A percentile compares a stretch with the other conserved stretches of the same genome.
phyloP scores from a whole-genome alignment of 192 early-diverging fungal genomes.

The Podila horticola region DNA sequence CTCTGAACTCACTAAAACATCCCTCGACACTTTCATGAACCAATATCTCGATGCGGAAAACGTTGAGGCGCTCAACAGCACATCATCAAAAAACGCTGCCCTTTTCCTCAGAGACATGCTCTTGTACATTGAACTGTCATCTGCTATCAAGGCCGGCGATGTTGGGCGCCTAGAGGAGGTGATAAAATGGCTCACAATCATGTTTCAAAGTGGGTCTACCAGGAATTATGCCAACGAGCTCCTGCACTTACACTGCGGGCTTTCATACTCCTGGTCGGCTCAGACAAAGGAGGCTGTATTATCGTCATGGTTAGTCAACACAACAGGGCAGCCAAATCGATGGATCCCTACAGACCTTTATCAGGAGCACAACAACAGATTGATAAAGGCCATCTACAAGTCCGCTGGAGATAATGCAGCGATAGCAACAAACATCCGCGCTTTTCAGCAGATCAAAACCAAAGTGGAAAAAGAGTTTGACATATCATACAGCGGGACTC shows the following conservation, averaged over 20 bases:
- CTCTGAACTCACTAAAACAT: no score
- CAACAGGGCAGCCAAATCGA: neutral
- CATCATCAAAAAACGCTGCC: no score
- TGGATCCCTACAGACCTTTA: slow-evolving; percentile 24
- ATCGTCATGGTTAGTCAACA: slow-evolving; percentile 24
- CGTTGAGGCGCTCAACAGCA: neutral
- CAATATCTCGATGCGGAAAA: neutral
- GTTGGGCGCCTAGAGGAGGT: no score
- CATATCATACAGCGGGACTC: no score
- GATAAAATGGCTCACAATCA: slow-evolving; percentile 8
- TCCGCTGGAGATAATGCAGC: no score
- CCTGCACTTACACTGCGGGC: slow-evolving; percentile 6
- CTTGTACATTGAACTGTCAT: no score
- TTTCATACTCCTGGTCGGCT: slow-evolving; percentile 8
- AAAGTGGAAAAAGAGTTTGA: no score
- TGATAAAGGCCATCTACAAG: neutral
- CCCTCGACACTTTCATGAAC: neutral
- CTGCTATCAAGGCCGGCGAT: no score
- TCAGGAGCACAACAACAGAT: slow-evolving; percentile 30
- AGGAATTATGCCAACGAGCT: slow-evolving; percentile 23
- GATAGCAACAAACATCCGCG: no score
- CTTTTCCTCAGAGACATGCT: no score
- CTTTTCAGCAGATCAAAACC: no score
- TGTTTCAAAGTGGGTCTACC: slow-evolving; percentile 12
- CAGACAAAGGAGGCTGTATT: neutral